phyloP scores from a whole-genome alignment of 2,329 filamentous ascomycete species.

The Alternaria gaisen region DNA sequence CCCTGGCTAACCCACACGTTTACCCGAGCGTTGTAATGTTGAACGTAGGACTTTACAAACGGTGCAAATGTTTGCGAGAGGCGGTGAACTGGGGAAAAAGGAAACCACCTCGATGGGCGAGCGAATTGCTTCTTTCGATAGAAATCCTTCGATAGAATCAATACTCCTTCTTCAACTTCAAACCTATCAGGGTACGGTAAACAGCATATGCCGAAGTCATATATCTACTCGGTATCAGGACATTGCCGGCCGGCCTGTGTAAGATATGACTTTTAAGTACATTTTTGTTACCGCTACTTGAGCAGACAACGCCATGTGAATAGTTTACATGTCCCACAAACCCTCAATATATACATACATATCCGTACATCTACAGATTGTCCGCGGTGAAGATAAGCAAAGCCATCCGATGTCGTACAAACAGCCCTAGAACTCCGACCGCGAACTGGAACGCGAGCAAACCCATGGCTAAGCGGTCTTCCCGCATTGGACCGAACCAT shows the following conservation, averaged over 20 bases:
- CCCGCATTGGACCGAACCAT: slow-evolving; percentile 89
- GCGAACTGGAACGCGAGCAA: slow-evolving; percentile 79
- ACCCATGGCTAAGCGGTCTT: slow-evolving; percentile 82
- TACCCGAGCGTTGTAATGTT: background rate
- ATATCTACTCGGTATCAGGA: background rate
- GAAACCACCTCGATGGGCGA: background rate
- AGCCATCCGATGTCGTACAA: slow-evolving; percentile 85
- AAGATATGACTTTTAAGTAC: background rate
- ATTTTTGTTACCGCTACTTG: background rate
- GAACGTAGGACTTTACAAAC: background rate
- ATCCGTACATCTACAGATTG: slow-evolving; percentile 61
- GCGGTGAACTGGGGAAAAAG: background rate
- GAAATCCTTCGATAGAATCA: background rate
- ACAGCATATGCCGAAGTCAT: background rate
- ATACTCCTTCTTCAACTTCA: background rate
- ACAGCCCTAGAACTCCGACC: slow-evolving; percentile 82
- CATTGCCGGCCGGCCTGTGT: background rate
- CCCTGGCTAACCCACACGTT: slow-evolving; percentile 1
- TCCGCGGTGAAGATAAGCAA: slow-evolving; percentile 90
- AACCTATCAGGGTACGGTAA: background rate
- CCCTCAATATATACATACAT: background rate
- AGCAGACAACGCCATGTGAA: background rate
- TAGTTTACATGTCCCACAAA: background rate
- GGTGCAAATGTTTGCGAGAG: background rate
- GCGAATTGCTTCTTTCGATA: background rate